Percentiles rank a stretch among this genome's conserved stretches.
Evolutionary conservation across 2,329 filamentous ascomycete species (phyloP).

Genomic region (Apiospora rasikravindrae): DNA sequence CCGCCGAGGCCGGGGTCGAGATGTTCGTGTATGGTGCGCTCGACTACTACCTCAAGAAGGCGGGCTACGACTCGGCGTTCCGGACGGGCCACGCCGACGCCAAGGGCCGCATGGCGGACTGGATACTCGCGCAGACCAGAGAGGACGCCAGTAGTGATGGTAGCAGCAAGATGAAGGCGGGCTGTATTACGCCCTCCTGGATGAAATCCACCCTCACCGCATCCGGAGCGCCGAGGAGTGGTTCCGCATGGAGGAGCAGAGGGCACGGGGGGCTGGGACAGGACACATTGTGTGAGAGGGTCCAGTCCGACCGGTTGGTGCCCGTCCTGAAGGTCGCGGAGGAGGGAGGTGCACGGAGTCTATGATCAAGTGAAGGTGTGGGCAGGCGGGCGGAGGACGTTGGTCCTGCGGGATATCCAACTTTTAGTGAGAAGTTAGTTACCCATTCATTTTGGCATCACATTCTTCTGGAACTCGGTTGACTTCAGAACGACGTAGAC

Average conservation of each 20-base stretch:
- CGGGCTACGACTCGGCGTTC: slow-evolving; percentile 50
- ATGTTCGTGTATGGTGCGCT: slow-evolving; percentile 55
- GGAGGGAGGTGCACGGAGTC: slow-evolving; percentile 16
- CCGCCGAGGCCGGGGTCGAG: slow-evolving; percentile 48
- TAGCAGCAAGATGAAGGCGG: slow-evolving; percentile 49
- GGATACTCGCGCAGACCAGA: slow-evolving; percentile 48
- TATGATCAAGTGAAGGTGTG: background rate
- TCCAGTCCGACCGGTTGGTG: slow-evolving; percentile 30
- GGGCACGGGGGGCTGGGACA: slow-evolving; percentile 31
- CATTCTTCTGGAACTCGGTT: too few relatives aligned
- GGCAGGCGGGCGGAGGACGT: background rate
- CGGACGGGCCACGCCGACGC: slow-evolving; percentile 54
- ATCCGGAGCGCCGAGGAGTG: slow-evolving; percentile 52
- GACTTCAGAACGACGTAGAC: too few relatives aligned
- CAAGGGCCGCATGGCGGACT: slow-evolving; percentile 51
- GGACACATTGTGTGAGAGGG: slow-evolving; percentile 40
- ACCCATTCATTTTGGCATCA: too few relatives aligned
- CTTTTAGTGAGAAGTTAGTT: too few relatives aligned
- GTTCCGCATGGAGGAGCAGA: slow-evolving; percentile 47
- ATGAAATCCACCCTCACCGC: slow-evolving; percentile 56
- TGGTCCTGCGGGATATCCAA: background rate
- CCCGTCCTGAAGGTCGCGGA: slow-evolving; percentile 31
- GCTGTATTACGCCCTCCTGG: slow-evolving; percentile 55
- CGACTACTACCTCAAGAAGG: slow-evolving; percentile 54
- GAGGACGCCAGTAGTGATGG: slow-evolving; percentile 36